Evolutionary conservation across 805 yeast genomes (phyloP).

Genomic region (Osmozyma mogii): DNA sequence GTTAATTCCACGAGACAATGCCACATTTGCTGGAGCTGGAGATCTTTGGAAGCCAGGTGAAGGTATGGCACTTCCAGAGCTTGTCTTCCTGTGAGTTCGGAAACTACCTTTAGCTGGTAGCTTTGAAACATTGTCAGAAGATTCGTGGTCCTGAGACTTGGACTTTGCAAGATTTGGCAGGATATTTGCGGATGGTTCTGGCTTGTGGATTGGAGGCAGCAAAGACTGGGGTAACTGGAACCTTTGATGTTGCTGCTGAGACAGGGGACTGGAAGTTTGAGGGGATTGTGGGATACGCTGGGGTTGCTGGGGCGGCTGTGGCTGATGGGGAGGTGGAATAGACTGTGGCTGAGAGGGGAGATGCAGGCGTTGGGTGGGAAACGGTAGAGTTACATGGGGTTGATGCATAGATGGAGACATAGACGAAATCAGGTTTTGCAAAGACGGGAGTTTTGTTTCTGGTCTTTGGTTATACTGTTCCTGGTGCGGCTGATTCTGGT

Average conservation of each 20-base stretch:
- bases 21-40: constrained; percentile 44
- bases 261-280: constrained; percentile 6
- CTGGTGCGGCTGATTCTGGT: too few relatives aligned
- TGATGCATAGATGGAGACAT: too few relatives aligned
- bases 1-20: constrained; percentile 29
- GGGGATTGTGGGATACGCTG: constrained; percentile 1
- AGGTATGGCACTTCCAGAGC: constrained; percentile 10
- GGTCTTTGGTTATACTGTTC: constrained; percentile 4
- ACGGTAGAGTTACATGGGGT: too few relatives aligned
- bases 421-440: too few relatives aligned
- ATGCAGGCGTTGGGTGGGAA: too few relatives aligned
- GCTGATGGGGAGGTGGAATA: constrained; percentile 3
- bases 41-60: constrained; percentile 8
- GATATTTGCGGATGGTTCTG: constrained; percentile 1
- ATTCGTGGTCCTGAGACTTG: too few relatives aligned
- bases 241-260: too few relatives aligned
- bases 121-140: too few relatives aligned
- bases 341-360: too few relatives aligned
- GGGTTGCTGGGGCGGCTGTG: constrained; percentile 2
- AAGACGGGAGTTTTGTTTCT: constrained; percentile 3
- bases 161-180: neutral
- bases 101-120: constrained; percentile 15
- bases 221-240: too few relatives aligned
- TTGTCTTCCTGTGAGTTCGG: constrained; percentile 17
- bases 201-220: neutral